phyloP scores from a whole-genome alignment of 768 basidiomycete genomes.

The Boletus rubescentipes region DNA sequence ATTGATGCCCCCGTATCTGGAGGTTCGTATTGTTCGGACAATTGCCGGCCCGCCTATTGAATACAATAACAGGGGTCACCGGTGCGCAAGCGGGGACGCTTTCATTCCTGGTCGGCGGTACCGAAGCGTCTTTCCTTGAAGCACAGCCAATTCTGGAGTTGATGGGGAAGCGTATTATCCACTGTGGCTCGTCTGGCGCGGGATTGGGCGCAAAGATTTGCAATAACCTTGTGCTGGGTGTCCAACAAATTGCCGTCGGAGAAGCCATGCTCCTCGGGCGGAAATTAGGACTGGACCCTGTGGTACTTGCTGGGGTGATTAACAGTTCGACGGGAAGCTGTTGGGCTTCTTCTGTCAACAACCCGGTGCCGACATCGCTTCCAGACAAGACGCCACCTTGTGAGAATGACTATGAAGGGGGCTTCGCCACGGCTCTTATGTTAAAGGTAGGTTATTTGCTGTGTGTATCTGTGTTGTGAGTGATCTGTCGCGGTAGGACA shows the following conservation, averaged over 20 bases:
- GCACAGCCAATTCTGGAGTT: constrained; percentile 59
- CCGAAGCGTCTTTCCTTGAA: constrained; percentile 51
- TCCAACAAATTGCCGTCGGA: constrained; percentile 80
- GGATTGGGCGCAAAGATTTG: constrained; percentile 90
- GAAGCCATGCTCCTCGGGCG: constrained; percentile 90
- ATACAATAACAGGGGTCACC: constrained; percentile 56
- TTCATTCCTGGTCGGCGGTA: constrained; percentile 90
- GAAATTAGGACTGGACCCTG: constrained; percentile 75
- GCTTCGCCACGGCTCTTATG: constrained; percentile 83
- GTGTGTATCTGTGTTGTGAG: background rate
- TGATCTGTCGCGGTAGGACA: constrained; percentile 53
- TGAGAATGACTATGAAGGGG: constrained; percentile 80
- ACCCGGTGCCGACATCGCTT: constrained; percentile 77
- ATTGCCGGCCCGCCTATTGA: constrained; percentile 4
- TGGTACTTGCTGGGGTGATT: constrained; percentile 76
- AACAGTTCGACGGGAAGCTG: constrained; percentile 83
- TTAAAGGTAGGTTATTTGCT: constrained; percentile 54
- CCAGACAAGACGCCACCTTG: constrained; percentile 76
- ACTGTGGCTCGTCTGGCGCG: constrained; percentile 80
- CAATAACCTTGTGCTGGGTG: constrained; percentile 79
- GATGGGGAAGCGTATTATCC: constrained; percentile 82
- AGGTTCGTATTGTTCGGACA: constrained; percentile 46
- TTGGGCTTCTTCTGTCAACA: constrained; percentile 85
- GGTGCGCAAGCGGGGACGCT: constrained; percentile 87
- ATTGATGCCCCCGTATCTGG: constrained; percentile 95